These are phyloP conservation scores for Mortierella sp. DNA, from an alignment of 371 early-diverging fungal species.

Conservation along the genomic window DNA sequence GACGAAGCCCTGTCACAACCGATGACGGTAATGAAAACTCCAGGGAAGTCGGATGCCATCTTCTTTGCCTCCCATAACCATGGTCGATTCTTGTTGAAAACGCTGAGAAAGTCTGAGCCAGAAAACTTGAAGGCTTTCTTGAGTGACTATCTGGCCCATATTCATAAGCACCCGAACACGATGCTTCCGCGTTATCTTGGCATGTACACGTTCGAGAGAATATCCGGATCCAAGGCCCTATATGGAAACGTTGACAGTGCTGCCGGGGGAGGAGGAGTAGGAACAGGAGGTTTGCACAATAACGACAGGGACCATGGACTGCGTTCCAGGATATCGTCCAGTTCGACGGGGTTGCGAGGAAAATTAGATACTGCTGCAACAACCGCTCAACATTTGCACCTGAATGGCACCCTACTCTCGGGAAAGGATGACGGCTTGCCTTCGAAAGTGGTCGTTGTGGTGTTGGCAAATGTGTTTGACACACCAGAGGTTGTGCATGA, in stretches of 20 bases:
- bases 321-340: constrained; percentile 6
- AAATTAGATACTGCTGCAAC: not conserved
- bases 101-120: constrained; percentile 64
- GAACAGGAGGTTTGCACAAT: not conserved
- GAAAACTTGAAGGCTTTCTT: constrained; percentile 62
- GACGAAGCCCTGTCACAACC: constrained; percentile 56
- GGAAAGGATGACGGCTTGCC: constrained; percentile 53
- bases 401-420: constrained; percentile 40
- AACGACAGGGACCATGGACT: not conserved
- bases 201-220: constrained; percentile 64
- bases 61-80: constrained; percentile 62
- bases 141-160: constrained; percentile 60
- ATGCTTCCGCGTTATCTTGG: constrained; percentile 69
- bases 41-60: constrained; percentile 65
- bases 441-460: constrained; percentile 58
- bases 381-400: constrained; percentile 37
- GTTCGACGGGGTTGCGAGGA: not conserved
- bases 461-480: constrained; percentile 67
- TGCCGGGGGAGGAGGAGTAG: constrained; percentile 1
- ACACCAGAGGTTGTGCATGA: constrained; percentile 58
- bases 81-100: constrained; percentile 65
- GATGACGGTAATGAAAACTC: constrained; percentile 56
- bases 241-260: not conserved
- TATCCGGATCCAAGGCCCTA: constrained; percentile 16
- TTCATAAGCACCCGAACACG: constrained; percentile 58